Conservation (phyloP, 1,284 basidiomycete species). For the Cryptococcus maquisensis region DNA sequence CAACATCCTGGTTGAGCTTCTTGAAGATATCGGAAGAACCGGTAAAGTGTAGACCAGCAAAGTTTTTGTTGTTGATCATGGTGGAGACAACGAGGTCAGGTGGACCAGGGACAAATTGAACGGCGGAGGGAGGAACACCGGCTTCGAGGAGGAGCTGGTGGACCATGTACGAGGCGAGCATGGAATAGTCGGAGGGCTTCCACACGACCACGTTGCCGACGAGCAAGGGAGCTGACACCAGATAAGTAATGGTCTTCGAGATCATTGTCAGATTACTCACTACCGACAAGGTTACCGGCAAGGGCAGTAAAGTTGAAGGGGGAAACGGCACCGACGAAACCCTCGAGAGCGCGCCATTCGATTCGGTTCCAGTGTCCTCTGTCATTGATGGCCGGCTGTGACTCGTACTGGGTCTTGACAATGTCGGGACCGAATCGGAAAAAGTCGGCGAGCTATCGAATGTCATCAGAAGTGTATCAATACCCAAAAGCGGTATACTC, state of each 20-base stretch:
- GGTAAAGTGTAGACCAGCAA: conserved; percentile 93
- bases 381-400: conserved; percentile 78
- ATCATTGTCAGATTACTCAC: background rate
- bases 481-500: conserved; percentile 49
- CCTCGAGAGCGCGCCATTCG: conserved; percentile 94
- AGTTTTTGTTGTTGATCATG: conserved; percentile 71
- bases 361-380: conserved; percentile 60
- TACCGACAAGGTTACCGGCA: conserved; percentile 75
- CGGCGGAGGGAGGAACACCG: conserved; percentile 87
- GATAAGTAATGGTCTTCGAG: background rate
- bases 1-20: conserved; percentile 94
- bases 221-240: conserved; percentile 67
- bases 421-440: conserved; percentile 95
- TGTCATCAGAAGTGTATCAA: background rate
- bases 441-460: conserved; percentile 76
- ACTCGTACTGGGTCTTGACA: conserved; percentile 87
- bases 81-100: conserved; percentile 76
- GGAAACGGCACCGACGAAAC: conserved; percentile 93
- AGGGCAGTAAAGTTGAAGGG: conserved; percentile 99
- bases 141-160: conserved; percentile 92
- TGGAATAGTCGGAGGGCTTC: conserved; percentile 96
- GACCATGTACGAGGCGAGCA: conserved; percentile 90
- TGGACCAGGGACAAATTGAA: conserved; percentile 92
- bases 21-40: conserved; percentile 93
- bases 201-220: conserved; percentile 94